Base-by-base conservation (phyloP, 306 rosid species). In the Quercus glauca region DNA sequence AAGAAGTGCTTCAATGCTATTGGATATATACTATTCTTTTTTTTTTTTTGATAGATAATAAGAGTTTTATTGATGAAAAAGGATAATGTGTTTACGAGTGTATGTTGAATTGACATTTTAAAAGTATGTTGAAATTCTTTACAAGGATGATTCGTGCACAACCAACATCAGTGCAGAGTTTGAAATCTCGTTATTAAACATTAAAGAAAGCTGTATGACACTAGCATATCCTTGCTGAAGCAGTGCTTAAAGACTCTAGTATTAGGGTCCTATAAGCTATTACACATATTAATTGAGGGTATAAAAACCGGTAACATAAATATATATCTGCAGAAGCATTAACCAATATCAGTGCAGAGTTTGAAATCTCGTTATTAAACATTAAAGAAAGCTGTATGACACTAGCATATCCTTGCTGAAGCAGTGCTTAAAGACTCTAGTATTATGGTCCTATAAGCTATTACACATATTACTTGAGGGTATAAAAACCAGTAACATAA, bases 21-120 rank as follows among this genome's bases (percentile, higher is more conserved):
- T n/a, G 15, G 23, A 33, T 35, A 18, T n/a, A n/a, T 33, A 33
- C 72, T 33, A 33, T 33, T 67, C 45, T 58, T n/a, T n/a, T n/a
- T n/a, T n/a, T n/a, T n/a, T n/a, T n/a, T n/a, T n/a, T n/a, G n/a
- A n/a, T n/a, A n/a, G n/a, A n/a, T n/a, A n/a, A n/a, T n/a, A n/a
- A n/a, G n/a, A n/a, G n/a, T n/a, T n/a, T n/a, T n/a, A n/a, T n/a
- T n/a, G n/a, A n/a, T n/a, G n/a, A n/a, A n/a, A n/a, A n/a, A n/a
- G n/a, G n/a, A n/a, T n/a, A n/a, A n/a, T n/a, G n/a, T n/a, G n/a
- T n/a, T n/a, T n/a, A n/a, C n/a, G n/a, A n/a, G n/a, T n/a, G n/a
- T n/a, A n/a, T 61, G 33, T 69, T 80, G 79, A 43, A 77, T 77
- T 57, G 55, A 67, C 65, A 29, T 78, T 78, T 35, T 31, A 41